These are phyloP conservation scores for Schoenoplectus triqueter DNA, from an alignment of 202 grass and related monocot species.

Conservation along the genomic window DNA sequence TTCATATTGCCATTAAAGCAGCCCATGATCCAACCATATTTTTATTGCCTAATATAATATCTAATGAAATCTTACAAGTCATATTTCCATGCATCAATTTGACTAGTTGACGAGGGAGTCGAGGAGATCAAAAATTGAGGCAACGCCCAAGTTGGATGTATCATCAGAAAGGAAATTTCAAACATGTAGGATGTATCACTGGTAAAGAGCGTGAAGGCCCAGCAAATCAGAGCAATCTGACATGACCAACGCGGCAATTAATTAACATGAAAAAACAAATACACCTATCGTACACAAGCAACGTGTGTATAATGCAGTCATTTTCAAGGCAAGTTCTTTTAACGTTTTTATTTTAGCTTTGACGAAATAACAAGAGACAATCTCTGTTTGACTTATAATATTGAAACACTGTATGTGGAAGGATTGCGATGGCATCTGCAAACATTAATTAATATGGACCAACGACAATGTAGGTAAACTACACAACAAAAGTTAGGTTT, in stretches of 20 bases:
- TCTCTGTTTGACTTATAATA: neutral
- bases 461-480: neutral
- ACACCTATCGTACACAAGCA: neutral
- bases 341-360: neutral
- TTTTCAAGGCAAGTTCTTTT: too few species aligned
- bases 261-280: neutral
- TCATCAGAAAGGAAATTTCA: too few species aligned
- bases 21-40: too few species aligned
- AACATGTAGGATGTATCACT: neutral
- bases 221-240: neutral
- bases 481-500: neutral
- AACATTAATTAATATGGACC: neutral
- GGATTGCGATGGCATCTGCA: neutral
- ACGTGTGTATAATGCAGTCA: neutral
- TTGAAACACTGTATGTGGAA: neutral
- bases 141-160: neutral
- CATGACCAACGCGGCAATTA: constrained; percentile 3
- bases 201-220: neutral
- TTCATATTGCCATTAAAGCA: too few species aligned
- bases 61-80: neutral
- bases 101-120: neutral
- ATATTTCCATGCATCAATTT: neutral
- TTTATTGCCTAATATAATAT: neutral
- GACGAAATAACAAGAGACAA: neutral
- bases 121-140: neutral